Percentiles rank a stretch among this genome's conserved stretches.
phyloP scores from a whole-genome alignment of 2,329 filamentous ascomycete genomes.

The Elsinoe fawcettii region DNA sequence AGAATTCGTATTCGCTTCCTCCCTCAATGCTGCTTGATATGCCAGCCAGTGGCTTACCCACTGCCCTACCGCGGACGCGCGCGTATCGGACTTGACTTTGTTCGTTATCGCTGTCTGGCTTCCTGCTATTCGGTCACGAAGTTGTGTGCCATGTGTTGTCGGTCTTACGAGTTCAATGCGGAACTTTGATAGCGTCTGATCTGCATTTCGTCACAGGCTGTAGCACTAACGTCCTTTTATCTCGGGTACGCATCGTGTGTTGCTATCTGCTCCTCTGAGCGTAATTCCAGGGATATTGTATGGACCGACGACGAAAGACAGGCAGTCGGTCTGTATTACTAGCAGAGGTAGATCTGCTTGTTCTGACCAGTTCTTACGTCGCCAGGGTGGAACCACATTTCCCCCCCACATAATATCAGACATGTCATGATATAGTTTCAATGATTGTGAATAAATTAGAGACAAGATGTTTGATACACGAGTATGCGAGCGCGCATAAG shows the following conservation, averaged over 20 bases:
- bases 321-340: slow-evolving; percentile 13
- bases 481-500: too few species aligned
- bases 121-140: background rate
- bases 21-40: too few species aligned
- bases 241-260: background rate
- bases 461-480: too few species aligned
- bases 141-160: background rate
- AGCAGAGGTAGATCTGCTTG: slow-evolving; percentile 15
- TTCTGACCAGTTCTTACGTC: background rate
- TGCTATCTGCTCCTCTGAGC: background rate
- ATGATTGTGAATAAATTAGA: too few species aligned
- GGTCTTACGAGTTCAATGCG: background rate
- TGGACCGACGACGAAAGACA: slow-evolving; percentile 16
- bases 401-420: background rate
- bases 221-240: background rate
- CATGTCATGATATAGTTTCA: too few species aligned
- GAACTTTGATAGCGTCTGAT: background rate
- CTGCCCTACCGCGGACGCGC: too few species aligned
- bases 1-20: too few species aligned
- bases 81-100: background rate
- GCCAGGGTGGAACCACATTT: background rate
- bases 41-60: too few species aligned
- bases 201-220: background rate
- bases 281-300: slow-evolving; percentile 14
- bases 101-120: background rate